These are phyloP conservation scores for Codiaeum variegatum DNA, from an alignment of 441 rosid species.

Conservation along the genomic window DNA sequence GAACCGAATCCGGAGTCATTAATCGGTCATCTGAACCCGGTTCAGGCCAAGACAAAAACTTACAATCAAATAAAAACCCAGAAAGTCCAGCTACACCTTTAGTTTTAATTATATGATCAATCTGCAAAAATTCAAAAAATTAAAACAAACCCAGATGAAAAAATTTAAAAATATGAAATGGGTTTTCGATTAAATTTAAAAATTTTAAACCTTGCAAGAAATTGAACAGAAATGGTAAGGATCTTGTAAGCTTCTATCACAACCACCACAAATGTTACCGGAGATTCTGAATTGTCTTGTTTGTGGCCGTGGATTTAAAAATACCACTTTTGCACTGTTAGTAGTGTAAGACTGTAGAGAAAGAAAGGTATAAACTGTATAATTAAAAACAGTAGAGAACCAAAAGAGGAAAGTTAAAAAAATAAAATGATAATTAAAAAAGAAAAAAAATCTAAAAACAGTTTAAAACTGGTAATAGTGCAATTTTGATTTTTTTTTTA, in stretches of 20 bases:
- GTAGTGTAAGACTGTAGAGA: constrained; percentile 61
- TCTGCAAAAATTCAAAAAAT: constrained; percentile 29
- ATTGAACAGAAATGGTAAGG: constrained; percentile 78
- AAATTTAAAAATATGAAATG: not conserved
- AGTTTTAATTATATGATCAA: constrained; percentile 48
- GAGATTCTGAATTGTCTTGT: constrained; percentile 63
- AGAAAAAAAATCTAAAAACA: not conserved
- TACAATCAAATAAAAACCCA: constrained; percentile 56
- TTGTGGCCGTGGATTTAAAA: constrained; percentile 73
- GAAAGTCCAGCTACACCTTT: constrained; percentile 56
- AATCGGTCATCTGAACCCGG: constrained; percentile 41
- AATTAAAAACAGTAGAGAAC: not conserved
- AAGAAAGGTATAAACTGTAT: not conserved
- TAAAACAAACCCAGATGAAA: constrained; percentile 12
- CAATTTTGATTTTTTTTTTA: not conserved
- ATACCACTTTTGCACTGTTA: constrained; percentile 78
- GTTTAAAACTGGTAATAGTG: not conserved
- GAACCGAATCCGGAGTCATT: constrained; percentile 59
- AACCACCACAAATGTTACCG: constrained; percentile 63
- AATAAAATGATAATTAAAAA: no score
- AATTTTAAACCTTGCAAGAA: constrained; percentile 67
- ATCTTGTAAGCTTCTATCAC: constrained; percentile 68
- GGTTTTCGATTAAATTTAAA: not conserved
- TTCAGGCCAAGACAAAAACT: constrained; percentile 53
- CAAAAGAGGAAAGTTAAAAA: not conserved